These are phyloP conservation scores for Mimosa pudica DNA, from an alignment of 306 rosid species.

Conservation along the genomic window DNA sequence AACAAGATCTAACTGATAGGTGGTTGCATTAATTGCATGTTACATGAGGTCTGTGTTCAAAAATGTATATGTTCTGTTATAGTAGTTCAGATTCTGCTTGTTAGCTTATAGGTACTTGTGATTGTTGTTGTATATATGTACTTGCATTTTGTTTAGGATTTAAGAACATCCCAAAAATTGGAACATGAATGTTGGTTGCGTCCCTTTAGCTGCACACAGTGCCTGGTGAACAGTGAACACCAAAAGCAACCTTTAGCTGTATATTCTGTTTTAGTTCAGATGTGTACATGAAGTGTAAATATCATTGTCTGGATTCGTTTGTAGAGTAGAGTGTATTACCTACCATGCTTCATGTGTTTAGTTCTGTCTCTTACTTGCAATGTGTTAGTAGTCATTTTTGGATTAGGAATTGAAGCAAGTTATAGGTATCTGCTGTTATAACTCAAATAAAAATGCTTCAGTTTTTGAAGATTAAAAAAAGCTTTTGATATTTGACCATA, in stretches of 20 bases:
- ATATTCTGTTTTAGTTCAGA: no score
- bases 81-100: background rate
- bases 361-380: no score
- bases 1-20: background rate
- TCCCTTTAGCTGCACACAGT: background rate
- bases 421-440: background rate
- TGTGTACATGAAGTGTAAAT: no score
- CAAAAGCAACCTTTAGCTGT: no score
- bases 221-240: background rate
- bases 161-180: no score
- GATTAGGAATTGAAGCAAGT: no score
- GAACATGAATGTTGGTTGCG: background rate
- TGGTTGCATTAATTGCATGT: background rate
- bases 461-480: background rate
- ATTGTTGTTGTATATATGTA: background rate
- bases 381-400: no score
- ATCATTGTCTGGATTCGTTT: no score
- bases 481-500: background rate
- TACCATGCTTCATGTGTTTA: no score
- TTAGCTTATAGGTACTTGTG: no score
- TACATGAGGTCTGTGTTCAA: slow-evolving; percentile 4
- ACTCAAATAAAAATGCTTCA: background rate
- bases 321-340: no score
- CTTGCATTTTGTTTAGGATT: no score
- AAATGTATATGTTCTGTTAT: background rate